phyloP scores from a whole-genome alignment of 2,329 filamentous ascomycete genomes.

The Pseudomassariella vexata region DNA sequence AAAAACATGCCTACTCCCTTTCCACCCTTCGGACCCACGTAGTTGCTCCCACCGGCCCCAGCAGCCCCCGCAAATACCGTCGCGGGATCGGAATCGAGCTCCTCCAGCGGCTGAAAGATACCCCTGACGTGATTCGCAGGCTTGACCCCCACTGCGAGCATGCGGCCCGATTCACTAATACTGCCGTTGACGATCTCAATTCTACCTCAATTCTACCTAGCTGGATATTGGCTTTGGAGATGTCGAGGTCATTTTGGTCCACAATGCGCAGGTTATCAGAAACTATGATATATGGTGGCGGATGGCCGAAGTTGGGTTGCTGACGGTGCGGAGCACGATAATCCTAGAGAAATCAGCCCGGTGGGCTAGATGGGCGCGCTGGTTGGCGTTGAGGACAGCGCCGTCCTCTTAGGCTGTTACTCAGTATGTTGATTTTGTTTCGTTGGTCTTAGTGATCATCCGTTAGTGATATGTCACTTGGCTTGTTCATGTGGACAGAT shows the following conservation, averaged over 20 bases:
- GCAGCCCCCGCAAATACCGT: too few species aligned
- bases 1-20: too few species aligned
- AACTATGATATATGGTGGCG: conserved; percentile 50
- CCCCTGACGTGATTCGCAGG: conserved; percentile 64
- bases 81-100: too few species aligned
- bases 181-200: conserved; percentile 62
- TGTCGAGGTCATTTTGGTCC: conserved; percentile 60
- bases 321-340: conserved; percentile 59
- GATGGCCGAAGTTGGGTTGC: conserved; percentile 61
- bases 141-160: conserved; percentile 50
- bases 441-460: conserved; percentile 68
- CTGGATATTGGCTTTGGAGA: conserved; percentile 61
- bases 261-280: conserved; percentile 54
- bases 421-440: conserved; percentile 57
- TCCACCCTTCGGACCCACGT: too few species aligned
- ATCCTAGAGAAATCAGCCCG: conserved; percentile 61
- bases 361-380: conserved; percentile 51
- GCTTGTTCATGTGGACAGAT: too few species aligned
- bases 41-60: too few species aligned
- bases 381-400: conserved; percentile 59
- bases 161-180: conserved; percentile 52
- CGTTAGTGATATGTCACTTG: conserved; percentile 11
- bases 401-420: conserved; percentile 70
- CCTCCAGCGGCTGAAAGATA: too few species aligned
- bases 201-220: too few species aligned